Evolutionary conservation across 371 early-diverging fungal species (phyloP).

Genomic region (Phascolomyces articulosus): DNA sequence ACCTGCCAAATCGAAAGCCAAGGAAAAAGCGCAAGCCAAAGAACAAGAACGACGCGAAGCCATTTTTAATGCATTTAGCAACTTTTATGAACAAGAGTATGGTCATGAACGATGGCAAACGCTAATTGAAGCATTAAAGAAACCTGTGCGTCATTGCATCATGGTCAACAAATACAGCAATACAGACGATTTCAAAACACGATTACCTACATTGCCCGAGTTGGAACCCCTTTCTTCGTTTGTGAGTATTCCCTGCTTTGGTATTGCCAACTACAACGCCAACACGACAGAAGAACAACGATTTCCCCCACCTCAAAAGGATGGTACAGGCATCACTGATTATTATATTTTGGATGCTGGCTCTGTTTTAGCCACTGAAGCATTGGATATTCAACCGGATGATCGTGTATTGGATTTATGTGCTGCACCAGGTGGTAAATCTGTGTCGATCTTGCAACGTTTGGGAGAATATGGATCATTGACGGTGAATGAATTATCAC

Average conservation of each 20-base stretch:
- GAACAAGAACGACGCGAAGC: slow-evolving; percentile 38
- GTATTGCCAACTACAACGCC: slow-evolving; percentile 18
- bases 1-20: slow-evolving; percentile 30
- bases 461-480: slow-evolving; percentile 48
- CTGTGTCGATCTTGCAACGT: slow-evolving; percentile 54
- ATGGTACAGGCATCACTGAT: slow-evolving; percentile 31
- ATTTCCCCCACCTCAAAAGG: slow-evolving; percentile 44
- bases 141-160: slow-evolving; percentile 49
- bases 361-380: slow-evolving; percentile 64
- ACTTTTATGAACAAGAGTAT: slow-evolving; percentile 49
- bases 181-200: slow-evolving; percentile 8
- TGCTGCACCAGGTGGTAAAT: slow-evolving; percentile 80
- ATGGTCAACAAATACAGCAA: slow-evolving; percentile 56
- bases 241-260: slow-evolving; percentile 44
- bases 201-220: not conserved
- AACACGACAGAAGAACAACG: slow-evolving; percentile 19
- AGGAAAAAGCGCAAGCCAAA: slow-evolving; percentile 35
- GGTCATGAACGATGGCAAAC: slow-evolving; percentile 55
- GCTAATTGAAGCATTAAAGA: slow-evolving; percentile 46
- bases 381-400: slow-evolving; percentile 61
- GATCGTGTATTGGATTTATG: slow-evolving; percentile 85
- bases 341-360: slow-evolving; percentile 73
- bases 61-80: slow-evolving; percentile 38
- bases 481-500: slow-evolving; percentile 58
- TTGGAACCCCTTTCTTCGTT: slow-evolving; percentile 29